Base-by-base conservation (phyloP, 2,329 filamentous ascomycete species). In the Nothopassalora personata region DNA sequence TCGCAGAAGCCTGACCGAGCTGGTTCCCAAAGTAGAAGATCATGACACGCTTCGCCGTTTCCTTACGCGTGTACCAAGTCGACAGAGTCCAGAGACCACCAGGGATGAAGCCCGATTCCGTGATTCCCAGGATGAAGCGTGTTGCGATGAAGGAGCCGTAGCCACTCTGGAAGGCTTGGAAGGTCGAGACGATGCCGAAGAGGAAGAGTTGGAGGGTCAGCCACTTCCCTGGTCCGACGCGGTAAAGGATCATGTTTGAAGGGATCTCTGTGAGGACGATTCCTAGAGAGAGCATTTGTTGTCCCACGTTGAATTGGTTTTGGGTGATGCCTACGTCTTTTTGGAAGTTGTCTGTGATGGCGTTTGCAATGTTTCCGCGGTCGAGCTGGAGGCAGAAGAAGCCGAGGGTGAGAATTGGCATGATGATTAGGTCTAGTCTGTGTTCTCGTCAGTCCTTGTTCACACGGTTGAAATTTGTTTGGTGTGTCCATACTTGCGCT, bases 41-140 rank as follows among this genome's bases (percentile, higher is more conserved):
- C 10, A 76, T 73, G 54, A 80, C 77, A 1, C 78, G 69, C 64
- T 77, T 79, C 52, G 75, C 77, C 0, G 75, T 79, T 60, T 81
- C 78, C 7, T 72, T 70, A 3, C 72, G 72, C 30, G 77, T 80
- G 58, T 81, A 80, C 77, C 77, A 80, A 1, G 74, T 71, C 0
- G 77, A 79, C 1, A 81, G 73, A 0, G 79, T 80, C 67, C 75
- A 81, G 1, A 80, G 68, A 6, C 76, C 76, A 45, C 76, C 79
- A 2, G 78, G 78, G 49, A 79, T 80, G 59, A 79, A 78, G 1
- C 77, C 77, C 1, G 75, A 74, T 57, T 79, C 78, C 1, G 62
- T 68, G 30, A 68, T 63, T 5, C 74, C 74, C 7, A 77, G 71
- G 3, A 78, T 67, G 9, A 77, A 66, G 11, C 75, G 67, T 0